Conservation (phyloP, 2,329 filamentous ascomycete genomes). For the Knoxdaviesia capensis region DNA sequence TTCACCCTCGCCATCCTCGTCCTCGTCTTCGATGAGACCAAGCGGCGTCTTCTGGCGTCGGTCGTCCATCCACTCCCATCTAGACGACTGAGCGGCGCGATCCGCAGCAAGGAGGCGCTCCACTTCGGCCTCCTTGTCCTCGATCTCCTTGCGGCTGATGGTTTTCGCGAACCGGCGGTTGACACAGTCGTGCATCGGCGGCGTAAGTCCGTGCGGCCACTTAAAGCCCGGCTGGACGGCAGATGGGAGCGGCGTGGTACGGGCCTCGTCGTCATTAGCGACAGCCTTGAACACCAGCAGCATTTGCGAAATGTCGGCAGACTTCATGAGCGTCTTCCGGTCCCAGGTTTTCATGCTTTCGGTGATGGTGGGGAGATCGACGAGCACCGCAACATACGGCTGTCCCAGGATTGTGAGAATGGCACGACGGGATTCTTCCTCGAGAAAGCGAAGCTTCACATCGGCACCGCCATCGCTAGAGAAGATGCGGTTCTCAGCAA, state of each 20-base stretch:
- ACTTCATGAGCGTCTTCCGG: constrained; percentile 71
- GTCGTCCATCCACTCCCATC: constrained; percentile 45
- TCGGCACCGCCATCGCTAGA: constrained; percentile 51
- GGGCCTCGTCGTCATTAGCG: constrained; percentile 43
- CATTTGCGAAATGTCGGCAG: constrained; percentile 79
- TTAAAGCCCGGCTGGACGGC: constrained; percentile 50
- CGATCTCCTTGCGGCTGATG: constrained; percentile 63
- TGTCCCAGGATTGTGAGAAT: constrained; percentile 49
- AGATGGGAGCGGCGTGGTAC: constrained; percentile 44
- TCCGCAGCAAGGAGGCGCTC: constrained; percentile 55
- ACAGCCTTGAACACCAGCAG: constrained; percentile 56
- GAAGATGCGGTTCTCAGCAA: constrained; percentile 62
- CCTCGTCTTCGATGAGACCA: constrained; percentile 14
- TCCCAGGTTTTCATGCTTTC: constrained; percentile 93
- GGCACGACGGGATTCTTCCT: constrained; percentile 52
- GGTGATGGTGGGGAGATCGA: constrained; percentile 71
- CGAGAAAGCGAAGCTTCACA: constrained; percentile 62
- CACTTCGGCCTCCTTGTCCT: constrained; percentile 66
- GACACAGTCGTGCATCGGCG: constrained; percentile 69
- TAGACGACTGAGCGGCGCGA: constrained; percentile 34
- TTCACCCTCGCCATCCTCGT: constrained; percentile 25
- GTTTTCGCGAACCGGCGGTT: constrained; percentile 71
- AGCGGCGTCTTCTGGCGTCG: constrained; percentile 10
- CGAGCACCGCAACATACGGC: constrained; percentile 56
- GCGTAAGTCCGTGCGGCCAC: constrained; percentile 73